phyloP scores from a whole-genome alignment of 2,329 filamentous ascomycete genomes.

The Arthrobotrys pseudoclavata region DNA sequence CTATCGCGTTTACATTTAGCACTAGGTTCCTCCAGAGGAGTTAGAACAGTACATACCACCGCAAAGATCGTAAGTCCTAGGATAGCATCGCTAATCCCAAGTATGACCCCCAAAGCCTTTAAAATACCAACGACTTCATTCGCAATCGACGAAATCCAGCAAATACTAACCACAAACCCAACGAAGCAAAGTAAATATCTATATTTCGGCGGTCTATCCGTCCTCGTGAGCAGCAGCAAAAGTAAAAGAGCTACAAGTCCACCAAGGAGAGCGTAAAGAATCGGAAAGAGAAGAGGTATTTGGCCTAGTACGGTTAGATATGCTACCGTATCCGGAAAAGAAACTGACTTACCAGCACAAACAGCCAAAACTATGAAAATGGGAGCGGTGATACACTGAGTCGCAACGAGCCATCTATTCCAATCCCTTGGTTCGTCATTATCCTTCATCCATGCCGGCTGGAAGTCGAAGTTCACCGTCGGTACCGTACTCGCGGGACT shows the following conservation, averaged over 20 bases:
- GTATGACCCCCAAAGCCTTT: constrained; percentile 90
- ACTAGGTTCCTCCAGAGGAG: neutral
- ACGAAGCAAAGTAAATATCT: constrained; percentile 86
- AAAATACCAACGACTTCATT: constrained; percentile 95
- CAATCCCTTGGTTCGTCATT: constrained; percentile 73
- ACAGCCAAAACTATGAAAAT: constrained; percentile 83
- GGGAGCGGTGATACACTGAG: constrained; percentile 89
- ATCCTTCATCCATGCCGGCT: constrained; percentile 56
- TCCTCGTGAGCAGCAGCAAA: constrained; percentile 78
- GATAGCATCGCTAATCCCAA: constrained; percentile 94
- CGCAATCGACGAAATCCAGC: constrained; percentile 96
- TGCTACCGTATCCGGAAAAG: neutral
- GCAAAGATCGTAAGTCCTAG: constrained; percentile 96
- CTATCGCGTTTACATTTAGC: constrained; percentile 24
- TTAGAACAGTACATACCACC: constrained; percentile 68
- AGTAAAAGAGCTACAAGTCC: constrained; percentile 77
- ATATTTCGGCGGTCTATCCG: constrained; percentile 77
- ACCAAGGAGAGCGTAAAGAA: constrained; percentile 76
- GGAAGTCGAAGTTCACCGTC: constrained; percentile 70
- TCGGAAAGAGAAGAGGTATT: constrained; percentile 71
- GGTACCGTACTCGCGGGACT: constrained; percentile 67
- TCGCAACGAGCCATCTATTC: constrained; percentile 89
- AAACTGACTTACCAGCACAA: constrained; percentile 72
- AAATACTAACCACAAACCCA: constrained; percentile 90
- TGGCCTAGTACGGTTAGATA: constrained; percentile 22